Percentiles rank a stretch among this genome's conserved stretches.
Conservation (phyloP, 345 rosid genomes). For the Populus simonii region DNA sequence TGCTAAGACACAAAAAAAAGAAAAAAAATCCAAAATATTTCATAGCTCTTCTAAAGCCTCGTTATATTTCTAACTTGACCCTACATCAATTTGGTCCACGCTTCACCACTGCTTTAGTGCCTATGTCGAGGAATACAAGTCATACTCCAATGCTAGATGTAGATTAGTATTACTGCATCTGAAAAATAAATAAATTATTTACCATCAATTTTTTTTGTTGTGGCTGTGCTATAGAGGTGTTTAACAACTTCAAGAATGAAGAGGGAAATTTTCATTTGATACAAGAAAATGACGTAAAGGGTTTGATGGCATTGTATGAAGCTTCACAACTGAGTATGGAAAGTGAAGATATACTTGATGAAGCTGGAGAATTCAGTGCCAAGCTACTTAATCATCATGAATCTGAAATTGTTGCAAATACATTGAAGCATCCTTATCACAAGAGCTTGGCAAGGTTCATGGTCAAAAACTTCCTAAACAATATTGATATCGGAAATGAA, state of each 20-base stretch:
- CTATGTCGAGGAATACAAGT: background rate
- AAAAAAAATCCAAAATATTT: no score
- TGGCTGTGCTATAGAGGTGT: slow-evolving; percentile 24
- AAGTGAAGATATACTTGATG: slow-evolving; percentile 51
- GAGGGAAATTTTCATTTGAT: slow-evolving; percentile 21
- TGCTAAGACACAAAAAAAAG: no score
- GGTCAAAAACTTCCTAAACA: slow-evolving; percentile 16
- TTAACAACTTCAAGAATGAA: slow-evolving; percentile 27
- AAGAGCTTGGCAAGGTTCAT: slow-evolving; percentile 36
- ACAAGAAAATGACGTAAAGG: slow-evolving; percentile 25
- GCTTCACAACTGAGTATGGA: slow-evolving; percentile 48
- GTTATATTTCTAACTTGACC: no score
- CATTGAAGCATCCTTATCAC: slow-evolving; percentile 39
- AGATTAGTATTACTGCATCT: no score
- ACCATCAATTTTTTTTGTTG: no score
- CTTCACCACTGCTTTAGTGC: background rate
- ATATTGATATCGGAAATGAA: slow-evolving; percentile 12
- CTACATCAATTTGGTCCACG: no score
- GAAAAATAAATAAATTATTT: no score
- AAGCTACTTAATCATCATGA: slow-evolving; percentile 24
- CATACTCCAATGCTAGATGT: no score
- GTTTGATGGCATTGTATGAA: slow-evolving; percentile 43
- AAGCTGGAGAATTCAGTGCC: slow-evolving; percentile 24
- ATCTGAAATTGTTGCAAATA: slow-evolving; percentile 15
- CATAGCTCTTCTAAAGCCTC: no score